Evolutionary conservation across 305 asterid genomes (phyloP).

Genomic region (Rubia peregrina): DNA sequence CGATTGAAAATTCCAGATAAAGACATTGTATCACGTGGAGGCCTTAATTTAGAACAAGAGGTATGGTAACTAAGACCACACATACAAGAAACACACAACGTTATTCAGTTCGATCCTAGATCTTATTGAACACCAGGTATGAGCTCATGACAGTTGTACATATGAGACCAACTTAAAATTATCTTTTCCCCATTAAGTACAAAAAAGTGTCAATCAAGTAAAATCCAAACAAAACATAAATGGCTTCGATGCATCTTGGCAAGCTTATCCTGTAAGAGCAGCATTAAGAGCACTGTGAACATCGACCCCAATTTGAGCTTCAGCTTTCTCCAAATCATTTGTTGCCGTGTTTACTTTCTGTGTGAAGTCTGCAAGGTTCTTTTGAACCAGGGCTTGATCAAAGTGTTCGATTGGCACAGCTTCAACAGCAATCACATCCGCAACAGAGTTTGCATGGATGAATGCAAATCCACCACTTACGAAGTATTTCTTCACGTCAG

Average conservation of each 20-base stretch:
- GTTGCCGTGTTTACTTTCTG: slow-evolving; percentile 75
- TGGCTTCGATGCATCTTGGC: neutral
- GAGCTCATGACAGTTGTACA: slow-evolving; percentile 8
- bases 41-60: neutral
- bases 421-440: slow-evolving; percentile 63
- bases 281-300: slow-evolving; percentile 85
- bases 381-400: slow-evolving; percentile 60
- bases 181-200: slow-evolving; percentile 10
- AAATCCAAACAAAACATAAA: slow-evolving; percentile 1
- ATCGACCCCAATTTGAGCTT: slow-evolving; percentile 82
- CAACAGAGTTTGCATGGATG: slow-evolving; percentile 64
- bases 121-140: slow-evolving; percentile 14
- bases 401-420: slow-evolving; percentile 66
- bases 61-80: neutral
- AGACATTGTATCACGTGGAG: neutral
- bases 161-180: slow-evolving; percentile 4
- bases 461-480: slow-evolving; percentile 75
- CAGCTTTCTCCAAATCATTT: slow-evolving; percentile 81
- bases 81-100: neutral
- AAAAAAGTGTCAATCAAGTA: slow-evolving; percentile 7
- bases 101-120: slow-evolving; percentile 13
- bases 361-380: slow-evolving; percentile 63
- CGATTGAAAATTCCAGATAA: neutral
- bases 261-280: slow-evolving; percentile 60
- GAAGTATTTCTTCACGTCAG: slow-evolving; percentile 60